Evolutionary conservation across 306 rosid genomes (phyloP), one percentile per base, ranked within the genome.

Genomic region (Acmispon strigosus): DNA sequence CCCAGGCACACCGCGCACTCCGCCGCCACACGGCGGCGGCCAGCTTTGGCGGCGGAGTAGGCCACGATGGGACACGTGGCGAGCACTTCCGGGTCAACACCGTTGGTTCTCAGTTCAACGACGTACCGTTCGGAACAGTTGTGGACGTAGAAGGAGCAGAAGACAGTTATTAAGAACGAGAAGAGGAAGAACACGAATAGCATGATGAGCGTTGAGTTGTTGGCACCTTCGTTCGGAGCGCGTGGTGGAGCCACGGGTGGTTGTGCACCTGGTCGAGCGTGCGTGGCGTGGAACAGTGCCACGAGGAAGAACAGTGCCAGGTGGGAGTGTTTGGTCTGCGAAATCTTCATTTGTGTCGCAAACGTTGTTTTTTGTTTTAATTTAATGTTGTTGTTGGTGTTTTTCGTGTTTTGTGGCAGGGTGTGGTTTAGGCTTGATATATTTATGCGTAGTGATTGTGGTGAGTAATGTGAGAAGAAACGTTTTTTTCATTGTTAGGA

Each of bases 1-100:
- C 69, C 59, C 68, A 89, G 61, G 69, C 96, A 89, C 48, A 89
- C 91, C 1, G 83, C 84, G 52, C 96, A 89, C 47, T 84, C 82
- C 2, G 73, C 47, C 80, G 84, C 3, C 74, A 73, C 48, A 81
- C 50, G 0, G 12, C 75, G 45, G 22, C 32, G 76, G 2, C 83
- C 81, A 18, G 61, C 57, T 59, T 72, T 75, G 55, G 77, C 79
- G 3, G 68, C 57, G 15, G 90, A 85, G 65, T 85, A 86, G 8
- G 76, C 60, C 43, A 84, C 11, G 39, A 81, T 57, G 5, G 96
- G 88, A 5, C 82, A 82, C 8, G 81, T 55, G 8, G 79, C 67
- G 1, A 89, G 80, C 44, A 78, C 69, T 0, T 56, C 43, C 2
- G 45, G 82, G 45, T 89, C 85, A 6, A 12, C 14, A 5, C 48